Evolutionary conservation across 768 basidiomycete genomes (phyloP).

Genomic region (Cyathus striatus): DNA sequence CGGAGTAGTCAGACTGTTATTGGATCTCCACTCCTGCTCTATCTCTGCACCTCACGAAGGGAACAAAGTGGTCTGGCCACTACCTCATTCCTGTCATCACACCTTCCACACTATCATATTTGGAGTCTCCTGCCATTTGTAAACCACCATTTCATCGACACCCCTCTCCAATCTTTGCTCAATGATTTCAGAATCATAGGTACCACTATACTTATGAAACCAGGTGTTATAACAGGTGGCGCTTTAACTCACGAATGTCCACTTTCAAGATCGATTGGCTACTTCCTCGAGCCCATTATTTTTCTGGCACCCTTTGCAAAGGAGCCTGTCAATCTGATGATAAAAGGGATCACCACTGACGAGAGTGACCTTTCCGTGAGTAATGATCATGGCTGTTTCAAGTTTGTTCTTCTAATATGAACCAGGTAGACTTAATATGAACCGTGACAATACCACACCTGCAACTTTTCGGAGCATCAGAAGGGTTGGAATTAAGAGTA

Average conservation of each 20-base stretch:
- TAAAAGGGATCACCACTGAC: slow-evolving; percentile 90
- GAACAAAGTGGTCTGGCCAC: no score
- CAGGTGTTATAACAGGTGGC: slow-evolving; percentile 88
- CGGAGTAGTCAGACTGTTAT: no score
- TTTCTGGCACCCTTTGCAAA: slow-evolving; percentile 94
- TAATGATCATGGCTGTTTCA: slow-evolving; percentile 1
- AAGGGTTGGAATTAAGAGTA: slow-evolving; percentile 86
- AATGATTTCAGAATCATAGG: slow-evolving; percentile 49
- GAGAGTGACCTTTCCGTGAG: slow-evolving; percentile 84
- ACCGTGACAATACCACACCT: slow-evolving; percentile 90
- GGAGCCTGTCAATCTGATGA: slow-evolving; percentile 71
- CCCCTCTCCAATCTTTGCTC: background rate
- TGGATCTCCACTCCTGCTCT: no score
- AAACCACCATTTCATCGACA: no score
- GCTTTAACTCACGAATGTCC: slow-evolving; percentile 82
- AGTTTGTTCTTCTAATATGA: background rate
- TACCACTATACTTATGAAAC: slow-evolving; percentile 88
- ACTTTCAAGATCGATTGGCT: slow-evolving; percentile 83
- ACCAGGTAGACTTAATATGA: slow-evolving; percentile 79
- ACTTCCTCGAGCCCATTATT: slow-evolving; percentile 87
- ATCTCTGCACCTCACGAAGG: no score
- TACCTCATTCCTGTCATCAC: no score
- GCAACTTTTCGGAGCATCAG: slow-evolving; percentile 84
- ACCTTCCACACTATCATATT: no score
- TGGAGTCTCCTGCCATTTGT: no score